These are phyloP conservation scores for Ceratocystis smalleyi DNA, from an alignment of 2,329 filamentous ascomycete genomes.

Conservation along the genomic window DNA sequence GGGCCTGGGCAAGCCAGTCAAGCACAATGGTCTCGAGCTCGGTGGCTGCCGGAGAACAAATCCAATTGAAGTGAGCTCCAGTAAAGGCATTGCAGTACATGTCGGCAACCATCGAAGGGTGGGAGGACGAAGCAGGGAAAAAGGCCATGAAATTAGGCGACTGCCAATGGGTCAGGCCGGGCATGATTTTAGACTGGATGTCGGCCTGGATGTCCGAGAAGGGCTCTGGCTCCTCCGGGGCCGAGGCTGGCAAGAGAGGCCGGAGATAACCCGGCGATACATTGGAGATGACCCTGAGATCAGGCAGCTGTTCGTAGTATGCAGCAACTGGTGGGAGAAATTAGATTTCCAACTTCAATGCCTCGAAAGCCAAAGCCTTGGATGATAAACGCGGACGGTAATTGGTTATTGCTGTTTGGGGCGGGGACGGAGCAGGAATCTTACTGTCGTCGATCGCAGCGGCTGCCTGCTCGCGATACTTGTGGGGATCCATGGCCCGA, in stretches of 20 bases:
- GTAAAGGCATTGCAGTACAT: constrained; percentile 83
- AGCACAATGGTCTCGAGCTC: constrained; percentile 86
- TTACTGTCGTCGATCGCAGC: constrained; percentile 69
- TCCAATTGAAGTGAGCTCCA: constrained; percentile 91
- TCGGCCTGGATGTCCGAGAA: constrained; percentile 73
- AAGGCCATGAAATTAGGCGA: constrained; percentile 92
- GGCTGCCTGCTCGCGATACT: constrained; percentile 64
- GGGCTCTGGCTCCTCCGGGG: constrained; percentile 50
- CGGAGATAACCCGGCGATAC: constrained; percentile 76
- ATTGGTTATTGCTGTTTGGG: not conserved
- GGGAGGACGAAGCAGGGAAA: constrained; percentile 71
- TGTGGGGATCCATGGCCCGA: constrained; percentile 53
- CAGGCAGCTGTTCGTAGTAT: constrained; percentile 64
- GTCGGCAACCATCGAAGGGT: constrained; percentile 76
- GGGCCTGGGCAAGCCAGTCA: constrained; percentile 72
- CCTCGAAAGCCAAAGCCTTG: too few relatives aligned
- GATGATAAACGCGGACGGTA: too few relatives aligned
- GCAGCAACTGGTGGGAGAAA: constrained; percentile 46
- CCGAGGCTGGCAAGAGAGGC: constrained; percentile 54
- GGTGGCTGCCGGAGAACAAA: constrained; percentile 80
- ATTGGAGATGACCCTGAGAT: constrained; percentile 56
- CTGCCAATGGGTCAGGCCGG: constrained; percentile 89
- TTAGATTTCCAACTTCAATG: constrained; percentile 2
- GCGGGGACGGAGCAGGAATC: constrained; percentile 23
- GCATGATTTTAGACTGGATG: constrained; percentile 72